These are phyloP conservation scores for Penicillium longicatenatum DNA, from an alignment of 495 filamentous ascomycete species.

Conservation along the genomic window DNA sequence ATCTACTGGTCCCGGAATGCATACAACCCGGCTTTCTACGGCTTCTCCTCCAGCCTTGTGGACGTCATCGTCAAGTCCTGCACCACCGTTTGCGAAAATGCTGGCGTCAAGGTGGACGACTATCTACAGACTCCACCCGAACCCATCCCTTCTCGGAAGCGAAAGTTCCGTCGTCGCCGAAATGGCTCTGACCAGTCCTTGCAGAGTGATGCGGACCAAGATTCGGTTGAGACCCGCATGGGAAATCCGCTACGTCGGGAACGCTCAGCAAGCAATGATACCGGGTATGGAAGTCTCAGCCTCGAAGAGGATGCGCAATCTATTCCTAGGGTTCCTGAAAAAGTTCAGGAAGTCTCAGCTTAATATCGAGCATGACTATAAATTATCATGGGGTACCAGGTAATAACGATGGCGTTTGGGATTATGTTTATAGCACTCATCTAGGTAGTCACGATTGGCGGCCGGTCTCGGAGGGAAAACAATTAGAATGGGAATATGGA, in stretches of 20 bases:
- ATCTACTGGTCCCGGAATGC: constrained; percentile 52
- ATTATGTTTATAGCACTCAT: constrained; percentile 17
- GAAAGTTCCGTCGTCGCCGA: constrained; percentile 19
- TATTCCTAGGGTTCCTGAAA: constrained; percentile 6
- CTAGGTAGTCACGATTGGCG: constrained; percentile 24
- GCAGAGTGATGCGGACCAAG: constrained; percentile 29
- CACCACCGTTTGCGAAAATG: constrained; percentile 37
- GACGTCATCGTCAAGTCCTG: constrained; percentile 46
- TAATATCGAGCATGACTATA: neutral
- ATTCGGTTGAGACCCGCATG: constrained; percentile 7
- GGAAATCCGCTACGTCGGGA: constrained; percentile 24
- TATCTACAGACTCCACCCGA: constrained; percentile 23
- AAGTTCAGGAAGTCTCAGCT: constrained; percentile 10
- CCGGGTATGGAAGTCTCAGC: constrained; percentile 36
- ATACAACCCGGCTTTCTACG: constrained; percentile 51
- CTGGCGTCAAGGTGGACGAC: constrained; percentile 42
- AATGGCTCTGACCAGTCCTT: constrained; percentile 17
- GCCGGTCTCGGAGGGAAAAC: neutral
- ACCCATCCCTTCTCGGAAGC: constrained; percentile 2
- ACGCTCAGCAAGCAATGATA: constrained; percentile 34
- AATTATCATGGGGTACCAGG: constrained; percentile 2
- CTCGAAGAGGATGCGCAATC: constrained; percentile 25
- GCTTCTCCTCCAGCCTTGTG: constrained; percentile 41
- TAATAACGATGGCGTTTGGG: constrained; percentile 16
- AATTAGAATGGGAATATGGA: neutral